Conservation (phyloP, 257 asterid genomes). For the Solanum chiquidenum region DNA sequence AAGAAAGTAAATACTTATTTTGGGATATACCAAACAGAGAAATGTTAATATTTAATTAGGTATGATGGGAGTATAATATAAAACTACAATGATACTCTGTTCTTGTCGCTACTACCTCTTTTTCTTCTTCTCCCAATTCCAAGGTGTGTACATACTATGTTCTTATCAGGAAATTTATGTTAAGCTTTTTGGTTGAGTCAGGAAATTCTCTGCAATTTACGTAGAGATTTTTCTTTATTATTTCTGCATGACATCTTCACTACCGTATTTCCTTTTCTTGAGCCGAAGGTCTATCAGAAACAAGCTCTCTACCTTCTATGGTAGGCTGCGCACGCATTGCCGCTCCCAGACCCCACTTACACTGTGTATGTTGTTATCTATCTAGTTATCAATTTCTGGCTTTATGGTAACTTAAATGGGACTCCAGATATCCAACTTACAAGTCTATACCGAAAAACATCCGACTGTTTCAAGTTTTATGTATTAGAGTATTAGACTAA, state of each 20-base stretch:
- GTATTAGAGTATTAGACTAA: neutral
- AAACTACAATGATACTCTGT: neutral
- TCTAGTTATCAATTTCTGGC: neutral
- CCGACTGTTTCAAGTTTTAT: neutral
- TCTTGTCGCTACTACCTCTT: neutral
- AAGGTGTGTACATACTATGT: neutral
- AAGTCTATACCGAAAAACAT: neutral
- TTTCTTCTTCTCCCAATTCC: neutral
- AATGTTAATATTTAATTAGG: neutral
- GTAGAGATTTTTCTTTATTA: neutral
- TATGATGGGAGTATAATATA: neutral
- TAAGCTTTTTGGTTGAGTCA: neutral
- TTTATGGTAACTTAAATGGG: neutral
- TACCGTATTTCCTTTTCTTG: neutral
- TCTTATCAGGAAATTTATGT: neutral
- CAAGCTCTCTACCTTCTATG: neutral
- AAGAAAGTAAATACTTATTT: neutral
- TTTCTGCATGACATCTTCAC: neutral
- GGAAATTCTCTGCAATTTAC: neutral
- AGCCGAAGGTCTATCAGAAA: neutral
- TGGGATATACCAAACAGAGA: neutral
- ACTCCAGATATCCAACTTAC: neutral
- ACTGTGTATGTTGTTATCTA: neutral
- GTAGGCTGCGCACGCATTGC: neutral
- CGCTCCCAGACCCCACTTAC: neutral